Evolutionary conservation across 495 filamentous ascomycete species (phyloP).

Genomic region (Hyaloscypha bicolor): DNA sequence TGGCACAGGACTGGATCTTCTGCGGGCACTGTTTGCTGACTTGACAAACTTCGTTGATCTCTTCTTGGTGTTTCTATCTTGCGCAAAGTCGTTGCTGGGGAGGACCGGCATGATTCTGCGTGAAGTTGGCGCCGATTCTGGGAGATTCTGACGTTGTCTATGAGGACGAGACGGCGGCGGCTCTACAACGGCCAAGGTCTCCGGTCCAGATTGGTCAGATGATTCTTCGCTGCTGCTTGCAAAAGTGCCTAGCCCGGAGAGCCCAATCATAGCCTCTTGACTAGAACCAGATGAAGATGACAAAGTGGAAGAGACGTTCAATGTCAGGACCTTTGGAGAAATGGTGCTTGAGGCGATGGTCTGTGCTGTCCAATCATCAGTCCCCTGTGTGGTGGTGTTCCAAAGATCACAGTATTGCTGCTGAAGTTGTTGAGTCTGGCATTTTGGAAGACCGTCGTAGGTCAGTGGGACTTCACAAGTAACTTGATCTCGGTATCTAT

Average conservation of each 20-base stretch:
- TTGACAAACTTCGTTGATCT: conserved; percentile 10
- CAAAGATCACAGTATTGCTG: conserved; percentile 17
- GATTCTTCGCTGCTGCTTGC: conserved; percentile 16
- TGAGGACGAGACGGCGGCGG: conserved; percentile 8
- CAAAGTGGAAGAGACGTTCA: conserved; percentile 17
- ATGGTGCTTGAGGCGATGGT: conserved; percentile 15
- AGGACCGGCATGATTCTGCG: conserved; percentile 10
- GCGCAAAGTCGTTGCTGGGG: conserved; percentile 15
- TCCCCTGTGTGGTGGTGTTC: neutral
- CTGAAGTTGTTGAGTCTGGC: conserved; percentile 1
- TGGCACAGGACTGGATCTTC: neutral
- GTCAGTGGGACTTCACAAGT: neutral
- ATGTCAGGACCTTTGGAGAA: conserved; percentile 29
- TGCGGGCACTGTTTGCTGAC: neutral
- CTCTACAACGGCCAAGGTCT: conserved; percentile 14
- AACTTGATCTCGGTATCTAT: conserved; percentile 8
- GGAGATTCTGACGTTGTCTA: conserved; percentile 20
- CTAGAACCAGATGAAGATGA: conserved; percentile 29
- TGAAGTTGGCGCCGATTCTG: conserved; percentile 14
- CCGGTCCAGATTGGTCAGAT: conserved; percentile 16
- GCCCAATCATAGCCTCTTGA: conserved; percentile 9
- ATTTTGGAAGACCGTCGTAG: conserved; percentile 22
- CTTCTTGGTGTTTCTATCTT: conserved; percentile 13
- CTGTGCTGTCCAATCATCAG: conserved; percentile 23
- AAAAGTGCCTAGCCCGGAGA: conserved; percentile 18